Base-by-base conservation (phyloP, 208 protist genomes). In the Leishmania mexicana region DNA sequence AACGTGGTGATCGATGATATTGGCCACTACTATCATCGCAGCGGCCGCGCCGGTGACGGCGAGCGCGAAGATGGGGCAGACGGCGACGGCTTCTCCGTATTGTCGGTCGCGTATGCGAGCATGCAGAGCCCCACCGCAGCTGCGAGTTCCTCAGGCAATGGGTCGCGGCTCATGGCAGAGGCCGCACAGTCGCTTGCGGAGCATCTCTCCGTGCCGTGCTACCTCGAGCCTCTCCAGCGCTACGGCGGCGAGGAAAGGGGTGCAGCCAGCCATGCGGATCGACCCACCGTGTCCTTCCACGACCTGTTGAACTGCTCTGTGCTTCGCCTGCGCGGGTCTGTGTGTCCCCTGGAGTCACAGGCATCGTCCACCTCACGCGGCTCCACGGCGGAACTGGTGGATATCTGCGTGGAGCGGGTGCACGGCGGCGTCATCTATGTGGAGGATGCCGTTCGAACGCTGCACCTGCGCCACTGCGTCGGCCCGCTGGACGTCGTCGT, bases 401-500 rank as follows among this genome's bases (percentile, higher is more conserved):
- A 95, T 76, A 74, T 97, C 0, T 75, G 94, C 28, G 28, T 97
- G 1, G 88, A 94, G 79, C 88, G 90, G 19, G 72, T 97, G 38
- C 76, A 80, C 28, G 60, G 80, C 7, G 94, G 94, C 10, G 76
- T 85, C 21, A 60, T 97, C 35, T 93, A 95, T 76, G 68, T 97
- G 31, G 83, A 79, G 35, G 93, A 95, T 28, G 82, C 88, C 24
- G 85, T 96, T 2, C 79, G 80, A 35, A 91, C 83, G 19, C 82
- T 97, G 19, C 81, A 79, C 71, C 88, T 97, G 57, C 82, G 86
- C 47, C 75, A 89, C 68, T 96, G 93, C 75, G 81, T 76, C 2
- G 95, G 93, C 6, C 93, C 92, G 42, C 85, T 97, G 6, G 87
- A 96, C 45, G 92, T 97, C 62, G 80, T 89, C 51, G 87, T 96